These are phyloP conservation scores for Moesziomyces globuligerus DNA, from an alignment of 1,284 basidiomycete genomes.

Conservation along the genomic window DNA sequence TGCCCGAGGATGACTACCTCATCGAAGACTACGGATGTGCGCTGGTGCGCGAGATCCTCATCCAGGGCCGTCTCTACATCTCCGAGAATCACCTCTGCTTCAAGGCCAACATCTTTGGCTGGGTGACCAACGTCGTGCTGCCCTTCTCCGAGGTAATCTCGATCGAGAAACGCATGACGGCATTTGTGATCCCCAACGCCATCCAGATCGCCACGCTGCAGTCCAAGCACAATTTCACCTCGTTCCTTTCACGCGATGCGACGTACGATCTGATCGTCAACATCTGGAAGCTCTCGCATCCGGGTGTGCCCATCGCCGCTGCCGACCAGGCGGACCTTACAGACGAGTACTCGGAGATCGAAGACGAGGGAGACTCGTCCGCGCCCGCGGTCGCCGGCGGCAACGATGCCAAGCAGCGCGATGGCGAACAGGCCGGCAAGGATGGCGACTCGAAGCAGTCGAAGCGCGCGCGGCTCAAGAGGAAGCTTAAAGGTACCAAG, in stretches of 20 bases:
- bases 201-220: constrained; percentile 87
- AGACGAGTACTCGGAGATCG: constrained; percentile 46
- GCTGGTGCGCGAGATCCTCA: constrained; percentile 91
- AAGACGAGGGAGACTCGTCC: constrained; percentile 40
- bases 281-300: constrained; percentile 91
- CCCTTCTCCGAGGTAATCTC: constrained; percentile 89
- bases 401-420: constrained; percentile 23
- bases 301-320: constrained; percentile 73
- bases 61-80: constrained; percentile 94
- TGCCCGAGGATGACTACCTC: constrained; percentile 95
- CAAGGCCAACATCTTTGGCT: constrained; percentile 98
- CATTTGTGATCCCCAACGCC: constrained; percentile 97
- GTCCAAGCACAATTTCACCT: constrained; percentile 86
- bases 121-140: constrained; percentile 92
- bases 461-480: constrained; percentile 53
- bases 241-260: constrained; percentile 93
- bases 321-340: constrained; percentile 61
- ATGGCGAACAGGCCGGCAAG: constrained; percentile 19
- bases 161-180: constrained; percentile 98
- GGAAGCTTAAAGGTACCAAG: constrained; percentile 54
- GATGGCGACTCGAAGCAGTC: constrained; percentile 40
- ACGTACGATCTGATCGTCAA: constrained; percentile 95
- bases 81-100: constrained; percentile 99
- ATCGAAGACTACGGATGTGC: constrained; percentile 99
- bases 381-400: constrained; percentile 14